Evolutionary conservation across 2,329 filamentous ascomycete species (phyloP).

Genomic region (Trichoderma sp.): DNA sequence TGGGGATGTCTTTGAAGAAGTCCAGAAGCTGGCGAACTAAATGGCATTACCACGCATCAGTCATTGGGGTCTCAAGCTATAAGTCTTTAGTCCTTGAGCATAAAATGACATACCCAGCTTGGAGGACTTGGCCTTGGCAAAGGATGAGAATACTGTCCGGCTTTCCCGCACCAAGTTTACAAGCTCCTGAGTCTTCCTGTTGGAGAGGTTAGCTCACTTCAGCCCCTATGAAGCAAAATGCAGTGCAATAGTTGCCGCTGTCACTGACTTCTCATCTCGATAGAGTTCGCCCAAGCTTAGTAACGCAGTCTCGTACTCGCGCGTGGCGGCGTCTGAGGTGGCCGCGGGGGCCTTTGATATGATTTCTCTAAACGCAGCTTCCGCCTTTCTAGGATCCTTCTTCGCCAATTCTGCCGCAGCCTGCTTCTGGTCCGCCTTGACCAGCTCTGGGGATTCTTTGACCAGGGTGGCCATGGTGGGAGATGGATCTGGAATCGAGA

Average conservation of each 20-base stretch:
- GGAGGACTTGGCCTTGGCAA: slow-evolving; percentile 98
- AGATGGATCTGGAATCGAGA: background rate
- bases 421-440: slow-evolving; percentile 78
- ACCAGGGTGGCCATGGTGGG: slow-evolving; percentile 66
- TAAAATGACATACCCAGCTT: slow-evolving; percentile 75
- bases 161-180: slow-evolving; percentile 89
- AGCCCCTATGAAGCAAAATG: background rate
- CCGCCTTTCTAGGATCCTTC: slow-evolving; percentile 80
- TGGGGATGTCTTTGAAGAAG: slow-evolving; percentile 89
- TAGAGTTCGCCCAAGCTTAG: slow-evolving; percentile 91
- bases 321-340: slow-evolving; percentile 80
- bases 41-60: slow-evolving; percentile 9
- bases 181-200: slow-evolving; percentile 78
- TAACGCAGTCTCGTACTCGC: slow-evolving; percentile 89
- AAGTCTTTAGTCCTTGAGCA: background rate
- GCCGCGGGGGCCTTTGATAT: slow-evolving; percentile 82
- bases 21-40: slow-evolving; percentile 95
- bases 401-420: slow-evolving; percentile 82
- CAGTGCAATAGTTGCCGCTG: slow-evolving; percentile 31
- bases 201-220: background rate
- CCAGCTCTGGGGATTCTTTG: slow-evolving; percentile 84
- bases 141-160: slow-evolving; percentile 87
- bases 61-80: background rate
- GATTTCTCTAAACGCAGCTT: slow-evolving; percentile 86
- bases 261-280: slow-evolving; percentile 76